These are phyloP conservation scores for Nemania sp. DNA, from an alignment of 2,329 filamentous ascomycete species.

Conservation along the genomic window DNA sequence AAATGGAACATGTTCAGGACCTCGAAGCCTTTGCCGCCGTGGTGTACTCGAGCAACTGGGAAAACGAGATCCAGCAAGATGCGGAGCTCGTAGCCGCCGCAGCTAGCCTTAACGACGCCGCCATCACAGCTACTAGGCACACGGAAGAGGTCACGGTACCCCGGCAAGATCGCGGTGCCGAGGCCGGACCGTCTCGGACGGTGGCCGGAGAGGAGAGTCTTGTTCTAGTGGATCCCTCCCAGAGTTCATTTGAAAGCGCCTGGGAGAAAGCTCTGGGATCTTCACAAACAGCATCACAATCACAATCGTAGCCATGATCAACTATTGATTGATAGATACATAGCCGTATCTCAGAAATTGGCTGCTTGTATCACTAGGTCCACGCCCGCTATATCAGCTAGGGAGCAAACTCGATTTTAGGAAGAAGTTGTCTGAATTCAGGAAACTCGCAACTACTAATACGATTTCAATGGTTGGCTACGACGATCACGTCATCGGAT, in stretches of 20 bases:
- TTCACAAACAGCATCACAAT: conserved; percentile 26
- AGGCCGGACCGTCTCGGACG: conserved; percentile 9
- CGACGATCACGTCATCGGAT: background rate
- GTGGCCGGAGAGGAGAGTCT: conserved; percentile 36
- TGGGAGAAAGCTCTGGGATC: conserved; percentile 73
- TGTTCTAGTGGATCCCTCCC: conserved; percentile 61
- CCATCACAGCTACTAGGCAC: conserved; percentile 19
- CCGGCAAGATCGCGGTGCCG: conserved; percentile 38
- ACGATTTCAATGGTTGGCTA: background rate
- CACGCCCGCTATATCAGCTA: background rate
- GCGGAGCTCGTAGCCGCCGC: conserved; percentile 47
- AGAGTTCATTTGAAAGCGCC: conserved; percentile 71
- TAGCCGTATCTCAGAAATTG: background rate
- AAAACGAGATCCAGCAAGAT: conserved; percentile 70
- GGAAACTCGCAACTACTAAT: background rate
- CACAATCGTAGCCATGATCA: conserved; percentile 25
- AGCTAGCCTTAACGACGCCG: conserved; percentile 30
- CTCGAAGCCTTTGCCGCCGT: conserved; percentile 87
- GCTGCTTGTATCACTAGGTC: background rate
- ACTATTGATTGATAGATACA: background rate
- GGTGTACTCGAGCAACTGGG: conserved; percentile 88
- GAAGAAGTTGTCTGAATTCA: background rate
- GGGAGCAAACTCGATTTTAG: background rate
- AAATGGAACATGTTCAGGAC: conserved; percentile 81
- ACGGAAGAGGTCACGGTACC: conserved; percentile 15